These are phyloP conservation scores for Diversispora epigaea DNA, from an alignment of 192 early-diverging fungal species.

Conservation along the genomic window DNA sequence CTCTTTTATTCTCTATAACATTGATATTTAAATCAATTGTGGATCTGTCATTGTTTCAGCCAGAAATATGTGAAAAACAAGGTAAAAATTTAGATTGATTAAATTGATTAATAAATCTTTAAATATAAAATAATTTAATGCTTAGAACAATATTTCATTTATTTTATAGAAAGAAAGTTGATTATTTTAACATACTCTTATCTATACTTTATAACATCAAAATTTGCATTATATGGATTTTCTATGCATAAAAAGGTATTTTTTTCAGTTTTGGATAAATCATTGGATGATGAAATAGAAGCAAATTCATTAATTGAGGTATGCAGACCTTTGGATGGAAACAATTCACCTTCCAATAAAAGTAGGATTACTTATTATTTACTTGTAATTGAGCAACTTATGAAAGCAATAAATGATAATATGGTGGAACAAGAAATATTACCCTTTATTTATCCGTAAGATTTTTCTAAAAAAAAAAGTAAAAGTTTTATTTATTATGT, in stretches of 20 bases:
- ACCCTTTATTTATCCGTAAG: constrained; percentile 45
- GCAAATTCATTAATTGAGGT: neutral
- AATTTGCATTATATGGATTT: constrained; percentile 44
- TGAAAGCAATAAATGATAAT: constrained; percentile 43
- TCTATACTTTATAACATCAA: constrained; percentile 50
- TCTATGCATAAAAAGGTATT: constrained; percentile 53
- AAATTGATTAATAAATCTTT: neutral
- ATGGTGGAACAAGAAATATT: constrained; percentile 49
- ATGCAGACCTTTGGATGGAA: neutral
- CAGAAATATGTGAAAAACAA: constrained; percentile 25
- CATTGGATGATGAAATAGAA: constrained; percentile 30
- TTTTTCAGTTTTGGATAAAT: constrained; percentile 42
- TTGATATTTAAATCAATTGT: constrained; percentile 47
- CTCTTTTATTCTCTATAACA: constrained; percentile 50
- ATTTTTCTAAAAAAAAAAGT: neutral
- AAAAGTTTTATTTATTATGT: neutral
- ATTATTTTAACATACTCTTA: constrained; percentile 51
- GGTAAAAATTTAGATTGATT: constrained; percentile 1
- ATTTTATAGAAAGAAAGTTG: constrained; percentile 30
- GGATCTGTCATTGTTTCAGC: constrained; percentile 33
- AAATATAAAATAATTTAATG: neutral
- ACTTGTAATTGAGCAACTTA: constrained; percentile 50
- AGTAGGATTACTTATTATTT: constrained; percentile 47
- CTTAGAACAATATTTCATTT: neutral
- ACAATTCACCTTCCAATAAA: constrained; percentile 35